Percentiles rank a stretch among this genome's conserved stretches.
Conservation (phyloP, 2,329 filamentous ascomycete genomes). For the Pyricularia sp. region DNA sequence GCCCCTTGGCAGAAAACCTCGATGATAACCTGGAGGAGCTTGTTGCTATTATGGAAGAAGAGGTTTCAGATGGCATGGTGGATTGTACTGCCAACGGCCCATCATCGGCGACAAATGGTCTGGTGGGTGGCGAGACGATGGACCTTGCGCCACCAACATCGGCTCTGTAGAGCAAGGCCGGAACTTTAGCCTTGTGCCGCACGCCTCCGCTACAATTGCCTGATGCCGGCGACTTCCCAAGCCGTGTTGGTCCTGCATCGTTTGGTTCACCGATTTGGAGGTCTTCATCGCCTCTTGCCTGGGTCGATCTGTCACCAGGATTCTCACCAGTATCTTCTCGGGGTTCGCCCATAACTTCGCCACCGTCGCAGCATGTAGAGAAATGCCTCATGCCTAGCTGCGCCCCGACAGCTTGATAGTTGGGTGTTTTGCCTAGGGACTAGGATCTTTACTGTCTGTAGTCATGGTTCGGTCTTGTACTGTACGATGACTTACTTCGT, state of each 20-base stretch:
- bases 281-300: not conserved
- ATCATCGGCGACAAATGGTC: not conserved
- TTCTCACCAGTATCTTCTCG: not conserved
- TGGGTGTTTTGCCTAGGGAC: not conserved
- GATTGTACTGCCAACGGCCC: not conserved
- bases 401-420: not conserved
- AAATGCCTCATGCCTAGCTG: not conserved
- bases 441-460: not conserved
- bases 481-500: not conserved
- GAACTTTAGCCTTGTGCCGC: not conserved
- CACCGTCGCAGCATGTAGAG: not conserved
- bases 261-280: not conserved
- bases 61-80: slow-evolving; percentile 29
- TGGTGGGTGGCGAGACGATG: slow-evolving; percentile 3
- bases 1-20: slow-evolving; percentile 54
- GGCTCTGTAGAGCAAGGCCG: slow-evolving; percentile 2
- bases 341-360: not conserved
- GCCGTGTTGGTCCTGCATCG: not conserved
- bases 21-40: slow-evolving; percentile 50
- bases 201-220: not conserved
- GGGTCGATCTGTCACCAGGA: not conserved
- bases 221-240: not conserved
- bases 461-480: not conserved
- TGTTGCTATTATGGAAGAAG: slow-evolving; percentile 51
- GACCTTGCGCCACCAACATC: slow-evolving; percentile 1